A percentile compares a stretch with the other conserved stretches of the same genome.
These are phyloP conservation scores for Penicillium soppii DNA, from an alignment of 495 filamentous ascomycete genomes.

Conservation along the genomic window DNA sequence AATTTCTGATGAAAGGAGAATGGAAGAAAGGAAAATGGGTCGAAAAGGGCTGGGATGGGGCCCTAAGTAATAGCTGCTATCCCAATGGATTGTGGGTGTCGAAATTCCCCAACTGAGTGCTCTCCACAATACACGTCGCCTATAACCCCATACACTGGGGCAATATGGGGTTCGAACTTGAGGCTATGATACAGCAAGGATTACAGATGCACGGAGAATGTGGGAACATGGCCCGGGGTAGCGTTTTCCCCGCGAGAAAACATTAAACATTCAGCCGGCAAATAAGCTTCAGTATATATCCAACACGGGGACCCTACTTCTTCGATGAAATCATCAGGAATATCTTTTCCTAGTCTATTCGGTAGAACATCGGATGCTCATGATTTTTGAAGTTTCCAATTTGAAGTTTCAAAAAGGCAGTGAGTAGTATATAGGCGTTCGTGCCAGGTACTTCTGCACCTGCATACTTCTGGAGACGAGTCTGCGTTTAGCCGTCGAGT, in stretches of 20 bases:
- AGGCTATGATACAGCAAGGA: slow-evolving; percentile 18
- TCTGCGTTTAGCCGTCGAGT: slow-evolving; percentile 14
- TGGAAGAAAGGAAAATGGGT: slow-evolving; percentile 1
- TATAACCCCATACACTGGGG: slow-evolving; percentile 30
- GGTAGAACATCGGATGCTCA: not conserved
- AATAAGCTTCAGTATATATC: slow-evolving; percentile 24
- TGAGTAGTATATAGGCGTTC: not conserved
- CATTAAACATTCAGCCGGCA: slow-evolving; percentile 28
- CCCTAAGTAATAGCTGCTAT: slow-evolving; percentile 25
- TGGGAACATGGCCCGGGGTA: slow-evolving; percentile 30
- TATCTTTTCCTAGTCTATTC: too few relatives aligned
- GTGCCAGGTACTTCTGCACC: not conserved
- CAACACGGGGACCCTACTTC: slow-evolving; percentile 17
- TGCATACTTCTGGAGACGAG: not conserved
- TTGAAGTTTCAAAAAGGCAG: too few relatives aligned
- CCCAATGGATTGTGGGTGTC: slow-evolving; percentile 21
- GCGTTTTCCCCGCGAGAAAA: slow-evolving; percentile 36
- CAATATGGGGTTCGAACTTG: slow-evolving; percentile 29
- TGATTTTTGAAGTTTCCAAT: not conserved
- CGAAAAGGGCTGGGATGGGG: slow-evolving; percentile 7
- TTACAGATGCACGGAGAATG: slow-evolving; percentile 15
- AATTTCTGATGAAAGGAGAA: slow-evolving; percentile 5
- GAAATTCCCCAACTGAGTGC: slow-evolving; percentile 19
- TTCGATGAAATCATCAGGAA: not conserved
- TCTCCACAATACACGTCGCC: slow-evolving; percentile 34